Percentiles rank a stretch among this genome's conserved stretches.
Evolutionary conservation across 495 filamentous ascomycete genomes (phyloP).

Genomic region (Parathielavia appendiculata): DNA sequence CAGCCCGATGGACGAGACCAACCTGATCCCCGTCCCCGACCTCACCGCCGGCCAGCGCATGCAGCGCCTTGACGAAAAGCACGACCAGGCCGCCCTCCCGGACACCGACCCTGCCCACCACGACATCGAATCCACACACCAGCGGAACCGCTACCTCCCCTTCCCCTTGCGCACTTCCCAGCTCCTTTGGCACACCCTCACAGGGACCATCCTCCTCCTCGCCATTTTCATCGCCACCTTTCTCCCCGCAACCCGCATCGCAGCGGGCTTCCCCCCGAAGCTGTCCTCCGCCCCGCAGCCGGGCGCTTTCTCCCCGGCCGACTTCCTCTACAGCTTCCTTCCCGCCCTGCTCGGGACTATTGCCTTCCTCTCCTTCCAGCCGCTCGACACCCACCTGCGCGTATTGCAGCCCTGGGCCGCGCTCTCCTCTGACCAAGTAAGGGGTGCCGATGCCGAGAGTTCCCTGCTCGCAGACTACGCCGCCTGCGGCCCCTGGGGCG

Average conservation of each 20-base stretch:
- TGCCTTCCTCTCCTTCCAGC: slow-evolving; percentile 70
- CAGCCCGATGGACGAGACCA: slow-evolving; percentile 31
- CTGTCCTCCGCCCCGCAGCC: slow-evolving; percentile 55
- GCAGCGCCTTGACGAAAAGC: slow-evolving; percentile 40
- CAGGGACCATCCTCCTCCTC: slow-evolving; percentile 59
- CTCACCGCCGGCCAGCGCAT: slow-evolving; percentile 27
- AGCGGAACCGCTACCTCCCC: slow-evolving; percentile 65
- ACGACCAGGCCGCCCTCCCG: slow-evolving; percentile 26
- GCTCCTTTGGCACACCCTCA: slow-evolving; percentile 59
- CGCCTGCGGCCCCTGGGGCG: slow-evolving; percentile 53
- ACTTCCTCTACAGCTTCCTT: slow-evolving; percentile 84
- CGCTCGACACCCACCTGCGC: slow-evolving; percentile 69
- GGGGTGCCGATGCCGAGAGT: slow-evolving; percentile 59
- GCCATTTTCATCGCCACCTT: slow-evolving; percentile 76
- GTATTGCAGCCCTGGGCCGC: slow-evolving; percentile 70
- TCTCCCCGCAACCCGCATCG: slow-evolving; percentile 56
- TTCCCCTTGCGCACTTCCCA: slow-evolving; percentile 67
- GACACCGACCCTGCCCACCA: slow-evolving; percentile 11
- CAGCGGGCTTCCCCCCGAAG: slow-evolving; percentile 63
- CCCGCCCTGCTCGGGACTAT: slow-evolving; percentile 70
- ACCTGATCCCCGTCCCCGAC: slow-evolving; percentile 23
- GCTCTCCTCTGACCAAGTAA: slow-evolving; percentile 36
- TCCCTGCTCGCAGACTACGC: slow-evolving; percentile 72
- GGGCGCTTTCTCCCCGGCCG: slow-evolving; percentile 71
- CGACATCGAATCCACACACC: slow-evolving; percentile 31